These are phyloP conservation scores for Kuraishia molischiana DNA, from an alignment of 805 yeast species.

Conservation along the genomic window DNA sequence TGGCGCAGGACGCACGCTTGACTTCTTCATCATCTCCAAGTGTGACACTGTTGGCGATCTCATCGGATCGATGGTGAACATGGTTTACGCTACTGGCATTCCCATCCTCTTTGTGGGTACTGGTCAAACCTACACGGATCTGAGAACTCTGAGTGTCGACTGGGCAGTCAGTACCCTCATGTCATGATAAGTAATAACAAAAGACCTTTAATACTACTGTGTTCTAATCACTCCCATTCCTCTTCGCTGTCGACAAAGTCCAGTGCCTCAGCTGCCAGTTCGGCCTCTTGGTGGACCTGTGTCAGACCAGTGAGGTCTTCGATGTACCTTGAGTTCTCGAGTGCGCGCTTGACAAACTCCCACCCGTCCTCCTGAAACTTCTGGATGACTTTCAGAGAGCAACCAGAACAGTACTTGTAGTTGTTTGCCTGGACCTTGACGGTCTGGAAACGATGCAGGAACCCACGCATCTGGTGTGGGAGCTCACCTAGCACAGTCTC, in stretches of 20 bases:
- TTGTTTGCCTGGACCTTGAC: conserved; percentile 61
- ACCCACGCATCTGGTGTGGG: conserved; percentile 92
- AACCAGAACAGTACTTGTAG: conserved; percentile 78
- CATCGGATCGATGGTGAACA: conserved; percentile 93
- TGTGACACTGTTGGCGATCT: conserved; percentile 97
- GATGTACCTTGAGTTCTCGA: conserved; percentile 55
- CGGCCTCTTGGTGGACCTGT: conserved; percentile 64
- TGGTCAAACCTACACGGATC: conserved; percentile 94
- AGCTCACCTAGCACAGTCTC: conserved; percentile 50
- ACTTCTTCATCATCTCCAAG: conserved; percentile 86
- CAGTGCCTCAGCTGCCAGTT: conserved; percentile 29
- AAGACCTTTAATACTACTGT: too few relatives aligned
- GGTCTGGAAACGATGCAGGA: conserved; percentile 54
- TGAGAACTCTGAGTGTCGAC: conserved; percentile 80
- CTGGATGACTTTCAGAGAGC: conserved; percentile 52
- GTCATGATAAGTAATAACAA: conserved; percentile 28
- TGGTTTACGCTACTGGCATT: conserved; percentile 93
- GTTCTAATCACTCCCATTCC: conserved; percentile 6
- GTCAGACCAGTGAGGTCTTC: conserved; percentile 76
- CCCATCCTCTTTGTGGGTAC: conserved; percentile 94
- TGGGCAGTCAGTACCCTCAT: conserved; percentile 86
- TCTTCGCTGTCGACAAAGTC: conserved; percentile 27
- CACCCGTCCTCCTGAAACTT: conserved; percentile 51
- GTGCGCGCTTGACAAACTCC: conserved; percentile 69
- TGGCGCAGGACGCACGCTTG: conserved; percentile 71